These are phyloP conservation scores for Suhomyces bolitotheri DNA, from an alignment of 1,139 yeast genomes.

Conservation along the genomic window DNA sequence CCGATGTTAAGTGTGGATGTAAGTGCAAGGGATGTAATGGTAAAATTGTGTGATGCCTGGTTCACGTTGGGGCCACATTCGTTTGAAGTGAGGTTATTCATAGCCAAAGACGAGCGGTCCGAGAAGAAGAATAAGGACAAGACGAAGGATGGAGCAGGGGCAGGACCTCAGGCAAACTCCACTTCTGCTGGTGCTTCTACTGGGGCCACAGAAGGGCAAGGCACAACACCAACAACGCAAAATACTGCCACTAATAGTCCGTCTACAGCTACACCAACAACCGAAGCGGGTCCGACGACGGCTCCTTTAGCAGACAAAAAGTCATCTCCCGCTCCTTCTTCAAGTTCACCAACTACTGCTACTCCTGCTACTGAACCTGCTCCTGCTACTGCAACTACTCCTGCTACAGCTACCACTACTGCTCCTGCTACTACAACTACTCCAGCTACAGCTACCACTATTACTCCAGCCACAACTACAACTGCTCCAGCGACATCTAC, in stretches of 20 bases:
- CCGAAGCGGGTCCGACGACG: neutral
- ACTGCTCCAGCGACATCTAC: conserved; percentile 5
- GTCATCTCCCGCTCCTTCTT: neutral
- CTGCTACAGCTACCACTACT: conserved; percentile 3
- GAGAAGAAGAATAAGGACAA: conserved; percentile 28
- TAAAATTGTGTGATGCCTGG: conserved; percentile 76
- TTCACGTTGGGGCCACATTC: conserved; percentile 80
- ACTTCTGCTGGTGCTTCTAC: neutral
- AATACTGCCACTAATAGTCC: neutral
- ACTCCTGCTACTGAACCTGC: conserved; percentile 1
- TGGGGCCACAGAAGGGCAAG: neutral
- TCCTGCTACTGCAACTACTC: conserved; percentile 2
- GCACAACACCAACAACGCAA: neutral
- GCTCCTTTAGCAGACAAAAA: neutral
- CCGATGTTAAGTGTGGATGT: conserved; percentile 49
- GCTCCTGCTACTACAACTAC: conserved; percentile 1
- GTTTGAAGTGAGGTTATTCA: conserved; percentile 74
- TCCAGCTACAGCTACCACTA: neutral
- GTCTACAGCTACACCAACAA: neutral
- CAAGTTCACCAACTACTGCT: neutral
- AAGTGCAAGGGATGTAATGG: conserved; percentile 83
- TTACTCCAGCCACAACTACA: conserved; percentile 4
- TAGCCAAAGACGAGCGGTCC: conserved; percentile 71
- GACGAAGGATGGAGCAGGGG: conserved; percentile 6
- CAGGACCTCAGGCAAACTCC: conserved; percentile 1